Evolutionary conservation across 805 yeast genomes (phyloP).

Genomic region (Tetrapisispora iriomotensis): DNA sequence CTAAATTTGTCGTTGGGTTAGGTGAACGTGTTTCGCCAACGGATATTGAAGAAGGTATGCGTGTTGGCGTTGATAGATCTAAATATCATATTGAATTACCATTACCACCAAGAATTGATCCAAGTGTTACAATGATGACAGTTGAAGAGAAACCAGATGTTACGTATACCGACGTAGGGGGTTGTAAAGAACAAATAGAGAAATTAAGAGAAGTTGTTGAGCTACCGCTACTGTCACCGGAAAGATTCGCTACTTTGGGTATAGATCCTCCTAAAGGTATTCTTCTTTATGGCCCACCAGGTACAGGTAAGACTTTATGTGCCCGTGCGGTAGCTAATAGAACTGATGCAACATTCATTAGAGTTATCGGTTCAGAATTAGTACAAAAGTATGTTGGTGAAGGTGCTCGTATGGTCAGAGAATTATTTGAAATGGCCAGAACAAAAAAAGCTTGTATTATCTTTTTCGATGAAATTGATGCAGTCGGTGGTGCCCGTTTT

Average conservation of each 20-base stretch:
- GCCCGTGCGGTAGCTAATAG: constrained; percentile 99
- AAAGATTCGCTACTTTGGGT: constrained; percentile 91
- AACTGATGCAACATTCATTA: constrained; percentile 96
- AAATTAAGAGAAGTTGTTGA: constrained; percentile 94
- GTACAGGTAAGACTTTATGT: constrained; percentile 96
- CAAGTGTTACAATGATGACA: constrained; percentile 98
- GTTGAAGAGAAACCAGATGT: constrained; percentile 99
- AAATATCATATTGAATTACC: constrained; percentile 96
- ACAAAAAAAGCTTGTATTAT: constrained; percentile 97
- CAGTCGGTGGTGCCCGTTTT: constrained; percentile 99
- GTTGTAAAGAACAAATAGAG: constrained; percentile 97
- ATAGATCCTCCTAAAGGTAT: constrained; percentile 99
- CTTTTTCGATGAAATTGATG: constrained; percentile 97
- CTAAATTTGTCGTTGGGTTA: constrained; percentile 91
- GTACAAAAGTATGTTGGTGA: constrained; percentile 99
- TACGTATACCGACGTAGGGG: constrained; percentile 96
- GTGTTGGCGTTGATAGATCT: constrained; percentile 97
- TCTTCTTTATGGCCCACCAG: constrained; percentile 94
- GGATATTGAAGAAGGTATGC: constrained; percentile 98
- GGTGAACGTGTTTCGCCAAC: constrained; percentile 98
- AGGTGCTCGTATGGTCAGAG: constrained; percentile 99
- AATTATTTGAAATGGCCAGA: constrained; percentile 97
- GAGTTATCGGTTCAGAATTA: constrained; percentile 96
- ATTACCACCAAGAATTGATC: constrained; percentile 95
- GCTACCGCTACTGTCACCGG: constrained; percentile 87